Evolutionary conservation across 2,329 filamentous ascomycete species (phyloP).

Genomic region (Bimuria novae-zelandiae): DNA sequence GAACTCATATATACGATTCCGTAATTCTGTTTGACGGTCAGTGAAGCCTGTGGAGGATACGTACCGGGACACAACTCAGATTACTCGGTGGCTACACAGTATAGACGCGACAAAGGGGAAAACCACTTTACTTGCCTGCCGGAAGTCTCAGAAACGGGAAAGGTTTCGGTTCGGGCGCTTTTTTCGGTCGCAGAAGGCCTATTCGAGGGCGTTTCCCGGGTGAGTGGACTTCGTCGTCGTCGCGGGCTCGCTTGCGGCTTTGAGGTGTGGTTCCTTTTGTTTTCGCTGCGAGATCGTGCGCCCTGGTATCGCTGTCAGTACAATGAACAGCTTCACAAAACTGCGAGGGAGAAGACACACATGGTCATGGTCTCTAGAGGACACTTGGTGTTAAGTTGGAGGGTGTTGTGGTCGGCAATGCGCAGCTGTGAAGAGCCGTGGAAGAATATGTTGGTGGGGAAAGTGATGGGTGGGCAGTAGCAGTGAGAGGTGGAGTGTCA

Average conservation of each 20-base stretch:
- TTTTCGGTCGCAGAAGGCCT: no score
- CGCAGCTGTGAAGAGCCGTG: not conserved
- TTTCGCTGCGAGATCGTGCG: no score
- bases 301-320: no score
- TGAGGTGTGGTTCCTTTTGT: no score
- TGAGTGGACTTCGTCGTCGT: not conserved
- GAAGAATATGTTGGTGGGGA: not conserved
- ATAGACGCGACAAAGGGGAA: not conserved
- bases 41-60: not conserved
- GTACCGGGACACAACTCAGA: no score
- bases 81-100: not conserved
- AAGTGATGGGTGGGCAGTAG: not conserved
- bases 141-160: slow-evolving; percentile 32
- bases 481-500: not conserved
- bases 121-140: slow-evolving; percentile 18
- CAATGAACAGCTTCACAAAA: no score
- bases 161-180: not conserved
- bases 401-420: not conserved
- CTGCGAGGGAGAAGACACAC: not conserved
- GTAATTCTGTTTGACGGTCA: slow-evolving; percentile 21
- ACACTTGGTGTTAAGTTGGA: not conserved
- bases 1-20: slow-evolving; percentile 30
- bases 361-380: not conserved
- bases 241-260: no score
- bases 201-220: slow-evolving; percentile 14